Conservation (phyloP, 306 rosid species). For the Mimosa bimucronata region DNA sequence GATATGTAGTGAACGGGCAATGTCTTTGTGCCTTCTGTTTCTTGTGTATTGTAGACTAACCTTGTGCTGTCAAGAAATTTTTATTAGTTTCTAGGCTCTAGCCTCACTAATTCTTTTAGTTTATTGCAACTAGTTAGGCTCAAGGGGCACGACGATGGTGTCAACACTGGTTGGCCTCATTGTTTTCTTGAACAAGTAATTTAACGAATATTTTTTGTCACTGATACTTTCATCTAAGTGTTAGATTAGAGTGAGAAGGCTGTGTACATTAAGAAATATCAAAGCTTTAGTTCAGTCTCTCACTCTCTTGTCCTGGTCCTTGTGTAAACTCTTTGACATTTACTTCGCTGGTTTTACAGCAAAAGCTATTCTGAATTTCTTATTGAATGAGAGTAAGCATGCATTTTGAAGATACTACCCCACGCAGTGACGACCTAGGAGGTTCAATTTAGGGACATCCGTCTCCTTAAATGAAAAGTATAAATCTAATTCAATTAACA, state of each 20-base stretch:
- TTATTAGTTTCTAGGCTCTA: slow-evolving; percentile 31
- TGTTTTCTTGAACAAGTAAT: background rate
- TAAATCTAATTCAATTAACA: background rate
- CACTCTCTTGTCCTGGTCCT: background rate
- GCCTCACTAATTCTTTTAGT: background rate
- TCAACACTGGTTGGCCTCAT: background rate
- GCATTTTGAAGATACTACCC: background rate
- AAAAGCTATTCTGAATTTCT: background rate
- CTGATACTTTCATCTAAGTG: background rate
- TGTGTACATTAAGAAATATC: background rate
- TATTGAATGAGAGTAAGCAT: background rate
- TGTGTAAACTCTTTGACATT: background rate
- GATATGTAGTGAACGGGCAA: slow-evolving; percentile 32
- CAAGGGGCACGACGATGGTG: background rate
- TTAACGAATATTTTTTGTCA: background rate
- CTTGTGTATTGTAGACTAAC: slow-evolving; percentile 30
- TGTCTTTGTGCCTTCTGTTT: slow-evolving; percentile 13
- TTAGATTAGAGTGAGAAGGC: background rate
- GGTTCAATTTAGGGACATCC: background rate
- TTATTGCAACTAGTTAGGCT: background rate
- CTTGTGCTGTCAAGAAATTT: slow-evolving; percentile 7
- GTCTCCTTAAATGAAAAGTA: too few relatives aligned
- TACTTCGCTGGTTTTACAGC: background rate
- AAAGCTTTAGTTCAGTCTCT: background rate
- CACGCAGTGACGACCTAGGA: background rate